Evolutionary conservation across 108 stramenopile genomes (phyloP).

Genomic region (Nannochloropsis salina): DNA sequence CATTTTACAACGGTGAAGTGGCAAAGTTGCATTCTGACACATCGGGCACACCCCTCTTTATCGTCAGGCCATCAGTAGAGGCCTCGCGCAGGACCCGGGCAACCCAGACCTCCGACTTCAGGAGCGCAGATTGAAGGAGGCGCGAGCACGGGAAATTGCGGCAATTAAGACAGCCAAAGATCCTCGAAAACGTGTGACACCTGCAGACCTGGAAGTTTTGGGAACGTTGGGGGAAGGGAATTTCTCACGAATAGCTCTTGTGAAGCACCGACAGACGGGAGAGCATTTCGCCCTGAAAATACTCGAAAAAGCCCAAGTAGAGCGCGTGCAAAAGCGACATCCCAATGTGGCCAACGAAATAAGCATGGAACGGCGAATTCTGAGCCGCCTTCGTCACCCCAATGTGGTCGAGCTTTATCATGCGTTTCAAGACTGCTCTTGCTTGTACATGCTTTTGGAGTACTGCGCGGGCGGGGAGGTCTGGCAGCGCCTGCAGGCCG

Average conservation of each 20-base stretch:
- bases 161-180: background rate
- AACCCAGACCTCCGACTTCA: background rate
- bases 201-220: slow-evolving; percentile 25
- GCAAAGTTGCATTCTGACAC: too few relatives aligned
- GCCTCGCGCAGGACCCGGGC: background rate
- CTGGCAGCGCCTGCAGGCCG: slow-evolving; percentile 65
- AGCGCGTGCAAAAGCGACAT: slow-evolving; percentile 79
- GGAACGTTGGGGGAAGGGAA: slow-evolving; percentile 64
- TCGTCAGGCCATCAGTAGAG: background rate
- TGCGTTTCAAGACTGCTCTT: slow-evolving; percentile 75
- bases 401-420: slow-evolving; percentile 59
- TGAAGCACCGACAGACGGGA: slow-evolving; percentile 66
- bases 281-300: slow-evolving; percentile 91
- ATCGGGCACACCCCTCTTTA: too few relatives aligned
- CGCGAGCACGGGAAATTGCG: background rate
- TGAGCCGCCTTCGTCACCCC: slow-evolving; percentile 33
- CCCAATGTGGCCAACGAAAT: slow-evolving; percentile 93
- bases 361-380: slow-evolving; percentile 82
- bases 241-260: slow-evolving; percentile 71
- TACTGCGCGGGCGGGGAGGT: slow-evolving; percentile 72
- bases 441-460: slow-evolving; percentile 78
- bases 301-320: slow-evolving; percentile 81
- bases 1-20: too few relatives aligned
- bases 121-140: background rate
- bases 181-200: background rate